Evolutionary conservation across 164 flowering plant genomes (phyloP), one percentile per base, ranked within the genome.

Genomic region (Cinnamomum chago): DNA sequence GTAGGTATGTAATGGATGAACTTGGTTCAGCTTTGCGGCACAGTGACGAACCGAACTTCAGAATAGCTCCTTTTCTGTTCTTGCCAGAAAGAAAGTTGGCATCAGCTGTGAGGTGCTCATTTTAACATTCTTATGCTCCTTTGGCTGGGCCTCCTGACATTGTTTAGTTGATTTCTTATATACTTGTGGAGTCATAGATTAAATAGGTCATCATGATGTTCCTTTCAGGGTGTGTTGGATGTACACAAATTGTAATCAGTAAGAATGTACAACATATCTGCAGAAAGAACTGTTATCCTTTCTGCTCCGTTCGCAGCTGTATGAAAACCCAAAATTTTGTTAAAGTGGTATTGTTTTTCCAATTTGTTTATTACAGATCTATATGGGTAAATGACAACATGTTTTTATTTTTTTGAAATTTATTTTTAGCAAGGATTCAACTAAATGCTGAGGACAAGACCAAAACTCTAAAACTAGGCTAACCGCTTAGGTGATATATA

Each of bases 1-100:
- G 22, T 74, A 95, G 99, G 93, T 95, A 95, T 85, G 95, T 94
- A 65, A 91, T 95, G 98, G 99, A 95, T 76, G 99, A 95, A 78
- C 87, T 95, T 2, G 99, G 99, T 79, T 95, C 99, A 79, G 97
- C 98, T 82, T 81, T 95, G 86, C 82, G 91, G 72, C 99, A 95
- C 69, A 95, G 97, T 76, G 99, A 95, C 85, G 84, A 81, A 72
- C 95, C 98, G 71, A 93, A 91, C 85, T 93, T 93, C 80, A 87
- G 86, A 74, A 88, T 95, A 72, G 85, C 99, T 72, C 99, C 99
- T 66, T 95, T 95, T 75, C 95, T 95, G 65, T 95, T 80, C 88
- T 90, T 95, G 98, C 98, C 97, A 50, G 90, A 90, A 40, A 97
- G 98, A 13, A 90, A 85, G 23, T 79, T 95, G 76, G 84, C 81